Conservation (phyloP, 1,284 basidiomycete species). For the Trichosporon sp. region DNA sequence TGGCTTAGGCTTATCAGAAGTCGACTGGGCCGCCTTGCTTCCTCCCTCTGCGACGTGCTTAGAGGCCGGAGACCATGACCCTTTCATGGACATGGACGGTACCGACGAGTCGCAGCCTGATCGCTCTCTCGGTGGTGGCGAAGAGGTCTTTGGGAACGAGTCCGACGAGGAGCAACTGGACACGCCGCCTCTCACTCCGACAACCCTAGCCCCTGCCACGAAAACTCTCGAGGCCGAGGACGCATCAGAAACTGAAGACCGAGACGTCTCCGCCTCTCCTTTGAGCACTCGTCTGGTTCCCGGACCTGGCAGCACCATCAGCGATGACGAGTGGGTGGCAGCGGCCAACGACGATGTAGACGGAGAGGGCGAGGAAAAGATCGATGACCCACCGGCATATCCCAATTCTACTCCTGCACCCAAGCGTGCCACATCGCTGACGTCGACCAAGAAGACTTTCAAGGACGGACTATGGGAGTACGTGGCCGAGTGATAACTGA, state of each 20-base stretch:
- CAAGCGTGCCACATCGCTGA: not conserved
- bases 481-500: not conserved
- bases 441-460: conserved; percentile 5
- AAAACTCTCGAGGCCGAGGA: no score
- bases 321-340: not conserved
- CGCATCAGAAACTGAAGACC: not conserved
- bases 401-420: not conserved
- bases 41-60: not conserved
- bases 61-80: not conserved
- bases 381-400: not conserved
- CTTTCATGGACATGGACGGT: not conserved
- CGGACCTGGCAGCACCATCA: not conserved
- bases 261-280: not conserved
- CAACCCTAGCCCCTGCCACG: no score
- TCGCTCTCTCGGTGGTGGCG: no score
- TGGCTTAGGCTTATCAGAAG: not conserved
- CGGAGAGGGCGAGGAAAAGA: not conserved
- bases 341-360: not conserved
- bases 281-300: not conserved
- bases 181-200: not conserved
- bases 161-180: not conserved
- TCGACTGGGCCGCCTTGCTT: not conserved
- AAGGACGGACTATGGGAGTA: conserved; percentile 18
- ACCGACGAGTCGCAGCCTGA: not conserved
- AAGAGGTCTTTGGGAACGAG: no score